phyloP scores from a whole-genome alignment of 208 protist species.

The Crithidia thermophila region DNA sequence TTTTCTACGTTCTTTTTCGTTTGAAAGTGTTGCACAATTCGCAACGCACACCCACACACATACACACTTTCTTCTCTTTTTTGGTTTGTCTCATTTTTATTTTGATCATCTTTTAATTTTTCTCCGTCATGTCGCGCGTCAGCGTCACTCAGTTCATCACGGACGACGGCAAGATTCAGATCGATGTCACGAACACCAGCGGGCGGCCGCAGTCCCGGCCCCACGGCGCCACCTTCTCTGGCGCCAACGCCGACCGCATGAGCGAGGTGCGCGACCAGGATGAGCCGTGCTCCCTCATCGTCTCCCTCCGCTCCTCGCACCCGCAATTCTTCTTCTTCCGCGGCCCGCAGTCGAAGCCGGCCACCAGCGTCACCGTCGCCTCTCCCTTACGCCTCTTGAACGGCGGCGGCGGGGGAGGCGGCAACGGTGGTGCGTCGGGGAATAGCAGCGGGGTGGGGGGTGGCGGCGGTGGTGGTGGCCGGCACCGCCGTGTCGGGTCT shows the following conservation, averaged over 20 bases:
- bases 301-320: constrained; percentile 70
- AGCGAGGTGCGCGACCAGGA: constrained; percentile 16
- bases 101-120: constrained; percentile 10
- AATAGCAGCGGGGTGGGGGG: background rate
- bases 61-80: background rate
- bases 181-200: constrained; percentile 39
- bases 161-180: constrained; percentile 34
- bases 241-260: background rate
- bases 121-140: constrained; percentile 34
- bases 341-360: background rate
- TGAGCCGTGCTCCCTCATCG: constrained; percentile 57
- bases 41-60: background rate
- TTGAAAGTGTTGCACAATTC: no score
- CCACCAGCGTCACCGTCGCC: background rate
- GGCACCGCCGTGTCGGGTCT: constrained; percentile 3
- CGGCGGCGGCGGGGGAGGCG: background rate
- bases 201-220: constrained; percentile 7
- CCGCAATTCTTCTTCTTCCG: constrained; percentile 55
- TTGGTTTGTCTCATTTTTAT: constrained; percentile 14
- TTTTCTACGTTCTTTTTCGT: background rate
- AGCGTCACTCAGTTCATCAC: constrained; percentile 37
- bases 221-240: background rate
- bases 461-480: background rate
- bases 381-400: constrained; percentile 7
- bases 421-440: background rate